These are phyloP conservation scores for Aspergillus sp. DNA, from an alignment of 2,329 filamentous ascomycete species.

Conservation along the genomic window DNA sequence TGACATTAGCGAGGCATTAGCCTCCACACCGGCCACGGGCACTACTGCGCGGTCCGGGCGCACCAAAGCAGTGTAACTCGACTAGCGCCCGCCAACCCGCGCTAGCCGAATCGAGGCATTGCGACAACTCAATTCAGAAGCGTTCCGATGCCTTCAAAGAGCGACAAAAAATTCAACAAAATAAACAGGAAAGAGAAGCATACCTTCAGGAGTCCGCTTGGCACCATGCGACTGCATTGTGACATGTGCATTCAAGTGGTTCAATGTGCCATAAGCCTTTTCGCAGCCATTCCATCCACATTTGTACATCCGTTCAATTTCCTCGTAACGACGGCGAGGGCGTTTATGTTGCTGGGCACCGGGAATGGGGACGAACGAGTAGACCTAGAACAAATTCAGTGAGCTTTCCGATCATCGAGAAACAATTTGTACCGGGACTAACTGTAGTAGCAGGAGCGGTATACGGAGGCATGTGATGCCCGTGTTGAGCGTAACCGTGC, in stretches of 20 bases:
- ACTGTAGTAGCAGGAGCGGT: slow-evolving; percentile 51
- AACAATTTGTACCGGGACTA: slow-evolving; percentile 38
- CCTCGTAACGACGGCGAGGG: slow-evolving; percentile 86
- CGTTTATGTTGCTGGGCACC: slow-evolving; percentile 96
- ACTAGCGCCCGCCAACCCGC: slow-evolving; percentile 35
- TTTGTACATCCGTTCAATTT: slow-evolving; percentile 99
- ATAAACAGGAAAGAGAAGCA: slow-evolving; percentile 26
- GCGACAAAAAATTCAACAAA: slow-evolving; percentile 1
- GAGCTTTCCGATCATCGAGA: slow-evolving; percentile 7
- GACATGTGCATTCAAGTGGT: slow-evolving; percentile 95
- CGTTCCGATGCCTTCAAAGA: background rate
- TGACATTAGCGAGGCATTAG: slow-evolving; percentile 25
- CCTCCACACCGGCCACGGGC: slow-evolving; percentile 41
- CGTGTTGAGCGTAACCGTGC: slow-evolving; percentile 40
- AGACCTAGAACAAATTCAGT: slow-evolving; percentile 58
- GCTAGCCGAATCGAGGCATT: slow-evolving; percentile 35
- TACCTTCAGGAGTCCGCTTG: slow-evolving; percentile 97
- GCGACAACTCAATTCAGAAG: slow-evolving; percentile 19
- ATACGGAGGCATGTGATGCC: slow-evolving; percentile 45
- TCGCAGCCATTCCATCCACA: slow-evolving; percentile 98
- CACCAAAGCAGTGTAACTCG: slow-evolving; percentile 45
- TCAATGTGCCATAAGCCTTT: slow-evolving; percentile 95
- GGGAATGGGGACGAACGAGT: slow-evolving; percentile 95
- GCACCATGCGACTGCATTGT: slow-evolving; percentile 96
- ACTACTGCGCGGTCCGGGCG: slow-evolving; percentile 48